Base-by-base conservation (phyloP, 2,329 filamentous ascomycete species). In the Calonectria hongkongensis region DNA sequence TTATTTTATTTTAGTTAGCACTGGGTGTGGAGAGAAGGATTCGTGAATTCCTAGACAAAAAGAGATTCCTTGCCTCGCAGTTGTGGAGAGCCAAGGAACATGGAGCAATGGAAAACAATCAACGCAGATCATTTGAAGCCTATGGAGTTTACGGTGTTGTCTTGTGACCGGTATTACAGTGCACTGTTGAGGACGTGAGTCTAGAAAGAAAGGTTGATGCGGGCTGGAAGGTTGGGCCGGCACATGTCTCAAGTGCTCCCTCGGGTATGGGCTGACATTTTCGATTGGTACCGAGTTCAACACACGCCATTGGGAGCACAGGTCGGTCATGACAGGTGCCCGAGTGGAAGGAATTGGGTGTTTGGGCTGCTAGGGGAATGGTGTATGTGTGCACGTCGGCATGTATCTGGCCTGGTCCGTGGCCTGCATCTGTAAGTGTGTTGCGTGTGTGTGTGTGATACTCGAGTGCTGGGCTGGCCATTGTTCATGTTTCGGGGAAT, bases 31-130 rank as follows among this genome's bases (percentile, higher is more conserved):
- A 71, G 58, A 69, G 68, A 69, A 51, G 66, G 76, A 79, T 36
- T 45, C 60, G 73, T 68, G 76, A 73, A 74, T 79, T 79, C 73
- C 75, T 79, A 79, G 77, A 79, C 77, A 79, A 79, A 66, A 79
- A 79, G 76, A 79, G 68, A 74, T 77, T 72, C 74, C 63, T 75
- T 71, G 54, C 72, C 73, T 75, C 56, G 33, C 60, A 62, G 74
- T 27, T 68, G 76, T 71, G 72, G 70, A 70, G 70, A 77, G 71
- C 33, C 71, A 68, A 56, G 66, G 74, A 71, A 73, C 63, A 60
- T 33, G 70, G 68, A 65, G 66, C 54, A 76, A 72, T 74, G 71
- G 74, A 75, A 73, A 78, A 69, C 75, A 75, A 76, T 79, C 68
- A 74, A 74, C 54, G 70, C 69, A 72, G 63, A 74, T 67, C 63